A percentile compares a stretch with the other conserved stretches of the same genome.
These are phyloP conservation scores for Wickerhamomyces hampshirensis DNA, from an alignment of 805 yeast genomes.

Conservation along the genomic window DNA sequence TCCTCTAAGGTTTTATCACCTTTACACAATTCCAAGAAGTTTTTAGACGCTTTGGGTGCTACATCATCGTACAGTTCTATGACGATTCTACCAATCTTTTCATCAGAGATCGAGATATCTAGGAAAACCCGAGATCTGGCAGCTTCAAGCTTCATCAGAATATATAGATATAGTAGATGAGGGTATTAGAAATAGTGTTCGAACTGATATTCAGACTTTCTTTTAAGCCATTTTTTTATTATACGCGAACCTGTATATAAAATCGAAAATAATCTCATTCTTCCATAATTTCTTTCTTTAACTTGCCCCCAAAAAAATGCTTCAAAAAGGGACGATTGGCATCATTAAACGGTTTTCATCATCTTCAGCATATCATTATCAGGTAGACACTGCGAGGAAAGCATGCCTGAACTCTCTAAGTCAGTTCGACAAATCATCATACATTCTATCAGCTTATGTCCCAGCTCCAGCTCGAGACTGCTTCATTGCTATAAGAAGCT, in stretches of 20 bases:
- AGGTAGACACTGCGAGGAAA: constrained; percentile 7
- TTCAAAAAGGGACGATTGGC: not conserved
- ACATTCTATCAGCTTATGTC: constrained; percentile 60
- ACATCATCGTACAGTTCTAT: constrained; percentile 40
- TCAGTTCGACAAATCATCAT: constrained; percentile 55
- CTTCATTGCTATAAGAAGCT: constrained; percentile 58
- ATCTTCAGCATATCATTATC: constrained; percentile 4
- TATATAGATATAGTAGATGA: not conserved
- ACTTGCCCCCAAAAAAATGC: no score
- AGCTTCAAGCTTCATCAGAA: constrained; percentile 9
- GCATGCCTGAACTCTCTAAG: constrained; percentile 6
- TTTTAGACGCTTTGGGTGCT: constrained; percentile 55
- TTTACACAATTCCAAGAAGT: constrained; percentile 44
- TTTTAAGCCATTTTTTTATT: no score
- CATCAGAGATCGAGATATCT: constrained; percentile 45
- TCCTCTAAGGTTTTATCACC: constrained; percentile 26
- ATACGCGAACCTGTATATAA: no score
- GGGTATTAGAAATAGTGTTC: no score
- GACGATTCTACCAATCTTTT: constrained; percentile 54
- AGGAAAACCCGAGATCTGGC: constrained; percentile 31
- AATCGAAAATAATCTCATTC: not conserved
- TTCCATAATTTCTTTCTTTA: no score
- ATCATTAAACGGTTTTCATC: not conserved
- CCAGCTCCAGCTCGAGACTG: constrained; percentile 62
- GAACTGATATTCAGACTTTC: no score